Conservation (phyloP, 225 moss, liverwort and hornwort species). For the Pseudoscleropodium purum region DNA sequence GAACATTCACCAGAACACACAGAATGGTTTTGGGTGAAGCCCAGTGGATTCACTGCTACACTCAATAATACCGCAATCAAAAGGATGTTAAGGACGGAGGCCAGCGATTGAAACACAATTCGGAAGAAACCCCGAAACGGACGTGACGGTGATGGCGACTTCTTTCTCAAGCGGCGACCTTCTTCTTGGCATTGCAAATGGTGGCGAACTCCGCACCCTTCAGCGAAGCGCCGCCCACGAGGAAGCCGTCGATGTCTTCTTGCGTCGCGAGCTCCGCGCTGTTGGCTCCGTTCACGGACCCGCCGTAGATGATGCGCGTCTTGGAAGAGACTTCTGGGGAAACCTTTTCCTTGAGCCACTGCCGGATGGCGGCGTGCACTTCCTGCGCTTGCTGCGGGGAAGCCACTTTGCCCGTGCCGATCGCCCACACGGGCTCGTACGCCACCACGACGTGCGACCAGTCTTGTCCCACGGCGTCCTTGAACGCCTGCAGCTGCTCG, state of each 20-base stretch:
- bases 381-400: slow-evolving; percentile 1
- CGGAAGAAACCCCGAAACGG: background rate
- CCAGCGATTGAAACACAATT: background rate
- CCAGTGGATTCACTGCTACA: background rate
- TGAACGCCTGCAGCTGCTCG: background rate
- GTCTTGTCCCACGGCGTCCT: slow-evolving; percentile 9
- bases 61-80: background rate
- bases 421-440: slow-evolving; percentile 7
- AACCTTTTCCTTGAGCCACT: background rate
- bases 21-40: background rate
- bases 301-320: background rate
- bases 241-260: background rate
- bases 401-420: background rate
- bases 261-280: background rate
- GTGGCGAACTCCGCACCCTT: slow-evolving; percentile 78
- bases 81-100: background rate
- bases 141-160: background rate
- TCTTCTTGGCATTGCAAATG: slow-evolving; percentile 62
- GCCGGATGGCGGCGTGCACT: background rate
- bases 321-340: background rate
- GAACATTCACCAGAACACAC: background rate
- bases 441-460: slow-evolving; percentile 10
- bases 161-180: slow-evolving; percentile 25
- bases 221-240: slow-evolving; percentile 34
- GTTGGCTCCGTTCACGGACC: background rate